Percentiles rank a stretch among this genome's conserved stretches.
These are phyloP conservation scores for Pseudocercospora musae DNA, from an alignment of 2,329 filamentous ascomycete species.

Conservation along the genomic window DNA sequence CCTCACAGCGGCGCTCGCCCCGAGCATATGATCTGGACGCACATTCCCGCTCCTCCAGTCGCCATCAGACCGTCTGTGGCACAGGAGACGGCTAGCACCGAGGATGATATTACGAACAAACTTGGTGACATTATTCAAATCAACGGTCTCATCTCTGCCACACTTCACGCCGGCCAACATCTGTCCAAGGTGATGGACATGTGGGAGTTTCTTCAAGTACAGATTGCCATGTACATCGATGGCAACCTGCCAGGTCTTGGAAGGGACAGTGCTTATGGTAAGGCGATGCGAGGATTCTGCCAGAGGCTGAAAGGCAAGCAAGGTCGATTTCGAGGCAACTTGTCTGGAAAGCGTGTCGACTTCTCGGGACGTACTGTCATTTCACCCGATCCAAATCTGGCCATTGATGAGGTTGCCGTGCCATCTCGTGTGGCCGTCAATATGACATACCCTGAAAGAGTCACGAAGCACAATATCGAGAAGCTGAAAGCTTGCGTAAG, in stretches of 20 bases:
- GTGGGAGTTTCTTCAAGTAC: slow-evolving; percentile 94
- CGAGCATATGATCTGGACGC: slow-evolving; percentile 98
- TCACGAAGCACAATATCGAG: slow-evolving; percentile 78
- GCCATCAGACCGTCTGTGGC: slow-evolving; percentile 91
- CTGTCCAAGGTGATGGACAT: slow-evolving; percentile 93
- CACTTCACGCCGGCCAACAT: slow-evolving; percentile 76
- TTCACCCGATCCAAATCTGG: slow-evolving; percentile 90
- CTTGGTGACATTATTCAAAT: slow-evolving; percentile 95
- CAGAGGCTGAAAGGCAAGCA: slow-evolving; percentile 96
- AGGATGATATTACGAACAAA: slow-evolving; percentile 95
- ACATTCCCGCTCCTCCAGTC: slow-evolving; percentile 87
- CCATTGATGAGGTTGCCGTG: slow-evolving; percentile 90
- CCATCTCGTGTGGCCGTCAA: slow-evolving; percentile 92
- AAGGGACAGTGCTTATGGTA: slow-evolving; percentile 79
- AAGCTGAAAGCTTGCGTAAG: slow-evolving; percentile 72
- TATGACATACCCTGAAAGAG: slow-evolving; percentile 89
- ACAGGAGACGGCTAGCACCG: slow-evolving; percentile 88
- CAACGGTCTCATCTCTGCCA: slow-evolving; percentile 80
- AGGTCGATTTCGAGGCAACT: slow-evolving; percentile 91
- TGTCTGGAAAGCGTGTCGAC: slow-evolving; percentile 97
- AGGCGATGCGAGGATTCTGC: slow-evolving; percentile 87
- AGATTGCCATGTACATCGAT: slow-evolving; percentile 97
- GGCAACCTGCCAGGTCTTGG: slow-evolving; percentile 86
- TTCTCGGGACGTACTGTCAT: slow-evolving; percentile 98
- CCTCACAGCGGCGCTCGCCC: slow-evolving; percentile 75